Base-by-base conservation (phyloP, 2,329 filamentous ascomycete species). In the Harringtonia lauricola region DNA sequence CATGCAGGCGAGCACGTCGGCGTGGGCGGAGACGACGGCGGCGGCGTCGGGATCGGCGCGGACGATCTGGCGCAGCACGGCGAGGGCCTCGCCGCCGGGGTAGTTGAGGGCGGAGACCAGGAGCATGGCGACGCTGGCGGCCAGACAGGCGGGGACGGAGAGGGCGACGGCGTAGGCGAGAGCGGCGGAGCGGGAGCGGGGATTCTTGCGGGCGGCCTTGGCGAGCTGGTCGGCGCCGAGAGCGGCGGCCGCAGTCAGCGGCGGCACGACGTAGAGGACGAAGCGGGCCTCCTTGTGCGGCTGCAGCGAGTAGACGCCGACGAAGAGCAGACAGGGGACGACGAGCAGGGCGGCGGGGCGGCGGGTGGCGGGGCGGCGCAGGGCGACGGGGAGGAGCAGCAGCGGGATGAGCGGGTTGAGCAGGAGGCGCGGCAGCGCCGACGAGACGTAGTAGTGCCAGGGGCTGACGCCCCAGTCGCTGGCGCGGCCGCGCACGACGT, bases 241-340 rank as follows among this genome's bases (percentile, higher is more conserved):
- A 3, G 86, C 81, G 1, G 87, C 82, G 3, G 81, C 75, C 12
- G 82, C 83, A 0, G 89, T 95, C 26, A 96, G 66, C 0, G 82
- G 72, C 0, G 92, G 92, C 21, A 94, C 71, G 42, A 79, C 72
- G 64, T 96, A 96, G 55, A 96, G 79, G 53, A 98, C 81, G 68
- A 98, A 98, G 17, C 92, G 84, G 59, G 88, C 84, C 65, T 98
- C 92, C 60, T 98, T 98, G 66, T 98, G 92, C 1, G 90, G 89
- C 49, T 95, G 83, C 41, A 87, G 54, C 50, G 87, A 95, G 68
- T 95, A 96, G 36, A 94, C 61, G 5, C 72, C 72, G 18, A 94
- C 70, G 60, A 89, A 98, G 26, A 74, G 61, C 2, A 94, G 51
- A 10, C 76, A 72, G 0, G 92, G 88, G 3, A 81, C 53, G 4